Base-by-base conservation (phyloP, 2,329 filamentous ascomycete genomes). In the Talaromyces sp. region DNA sequence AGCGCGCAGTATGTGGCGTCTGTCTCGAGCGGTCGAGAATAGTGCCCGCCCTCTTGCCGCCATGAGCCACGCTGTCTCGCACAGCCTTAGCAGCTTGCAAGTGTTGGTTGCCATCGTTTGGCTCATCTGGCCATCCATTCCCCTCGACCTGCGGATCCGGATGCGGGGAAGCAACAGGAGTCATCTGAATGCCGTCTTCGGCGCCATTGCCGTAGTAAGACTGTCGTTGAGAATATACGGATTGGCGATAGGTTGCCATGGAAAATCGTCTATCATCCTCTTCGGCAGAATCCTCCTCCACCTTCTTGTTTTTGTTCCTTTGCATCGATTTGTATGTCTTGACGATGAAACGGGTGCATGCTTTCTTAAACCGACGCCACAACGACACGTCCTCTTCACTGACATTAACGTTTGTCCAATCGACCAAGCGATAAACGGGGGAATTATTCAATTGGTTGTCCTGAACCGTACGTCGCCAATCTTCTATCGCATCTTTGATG, bases 401-500 rank as follows among this genome's bases (percentile, higher is more conserved):
- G 14, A 93, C 92, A 71, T 99, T 99, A 71, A 97, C 93, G 71
- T 99, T 99, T 70, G 90, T 85, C 89, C 91, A 98, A 68, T 93
- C 89, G 13, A 92, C 83, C 22, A 99, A 82, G 66, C 94, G 88
- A 78, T 99, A 94, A 10, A 98, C 92, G 0, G 93, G 91, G 2
- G 95, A 95, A 75, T 99, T 98, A 79, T 99, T 99, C 67, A 99
- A 84, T 72, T 97, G 91, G 69, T 89, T 96, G 75, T 99, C 95
- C 50, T 97, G 87, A 48, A 93, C 83, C 0, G 94, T 98, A 78
- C 95, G 86, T 71, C 95, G 87, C 82, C 92, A 98, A 79, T 99
- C 95, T 79, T 99, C 95, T 68, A 98, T 89, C 19, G 89, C 95
- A 76, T 99, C 95, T 78, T 98, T 99, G 77, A 97, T 86, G 33